These are phyloP conservation scores for Nigrospora osmanthi DNA, from an alignment of 2,329 filamentous ascomycete genomes.

Conservation along the genomic window DNA sequence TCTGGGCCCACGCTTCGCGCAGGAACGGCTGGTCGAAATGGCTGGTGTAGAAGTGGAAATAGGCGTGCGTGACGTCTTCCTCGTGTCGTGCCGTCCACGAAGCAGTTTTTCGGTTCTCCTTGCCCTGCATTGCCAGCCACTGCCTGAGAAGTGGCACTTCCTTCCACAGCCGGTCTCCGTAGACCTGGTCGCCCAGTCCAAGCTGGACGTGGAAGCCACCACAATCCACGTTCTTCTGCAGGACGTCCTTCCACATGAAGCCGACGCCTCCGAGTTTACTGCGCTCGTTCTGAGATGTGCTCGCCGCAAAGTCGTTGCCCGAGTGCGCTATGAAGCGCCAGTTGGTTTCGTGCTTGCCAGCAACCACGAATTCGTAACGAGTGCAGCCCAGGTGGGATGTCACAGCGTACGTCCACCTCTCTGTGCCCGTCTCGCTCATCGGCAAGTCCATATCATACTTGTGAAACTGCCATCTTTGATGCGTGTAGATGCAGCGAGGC, in stretches of 20 bases:
- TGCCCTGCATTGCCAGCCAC: constrained; percentile 88
- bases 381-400: constrained; percentile 96
- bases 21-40: constrained; percentile 96
- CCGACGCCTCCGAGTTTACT: constrained; percentile 80
- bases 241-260: constrained; percentile 98
- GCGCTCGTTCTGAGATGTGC: constrained; percentile 79
- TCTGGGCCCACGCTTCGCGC: constrained; percentile 93
- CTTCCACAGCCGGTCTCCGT: constrained; percentile 91
- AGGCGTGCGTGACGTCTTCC: constrained; percentile 90
- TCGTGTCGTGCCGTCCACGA: constrained; percentile 92
- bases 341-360: constrained; percentile 78
- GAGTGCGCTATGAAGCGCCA: constrained; percentile 97
- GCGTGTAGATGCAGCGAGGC: constrained; percentile 73
- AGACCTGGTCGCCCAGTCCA: constrained; percentile 89
- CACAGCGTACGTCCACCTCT: constrained; percentile 95
- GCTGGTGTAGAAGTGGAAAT: constrained; percentile 98
- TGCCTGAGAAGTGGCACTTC: constrained; percentile 90
- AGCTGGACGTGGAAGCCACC: constrained; percentile 93
- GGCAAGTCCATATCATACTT: constrained; percentile 85
- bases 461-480: constrained; percentile 94
- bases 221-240: constrained; percentile 95
- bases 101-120: constrained; percentile 84
- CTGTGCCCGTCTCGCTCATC: constrained; percentile 76
- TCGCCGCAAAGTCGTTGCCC: constrained; percentile 88
- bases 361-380: constrained; percentile 94